Percentiles rank a stretch among this genome's conserved stretches.
These are phyloP conservation scores for Antrodiella citrinella DNA, from an alignment of 768 basidiomycete genomes.

Conservation along the genomic window DNA sequence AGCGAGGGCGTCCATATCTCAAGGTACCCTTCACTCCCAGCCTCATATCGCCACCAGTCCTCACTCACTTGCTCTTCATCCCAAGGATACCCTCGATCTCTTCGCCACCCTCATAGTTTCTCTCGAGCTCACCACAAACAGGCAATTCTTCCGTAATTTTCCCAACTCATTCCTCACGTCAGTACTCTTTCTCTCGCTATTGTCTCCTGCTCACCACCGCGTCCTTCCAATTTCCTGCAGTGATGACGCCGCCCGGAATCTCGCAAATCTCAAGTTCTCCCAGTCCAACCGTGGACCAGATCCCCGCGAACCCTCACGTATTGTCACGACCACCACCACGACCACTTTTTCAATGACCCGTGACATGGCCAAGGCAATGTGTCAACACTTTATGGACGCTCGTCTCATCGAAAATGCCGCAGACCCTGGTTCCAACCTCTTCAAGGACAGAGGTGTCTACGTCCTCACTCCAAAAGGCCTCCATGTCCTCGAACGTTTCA, in stretches of 20 bases:
- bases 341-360: constrained; percentile 99
- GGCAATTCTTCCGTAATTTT: constrained; percentile 94
- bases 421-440: constrained; percentile 79
- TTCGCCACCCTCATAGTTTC: constrained; percentile 96
- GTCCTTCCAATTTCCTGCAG: constrained; percentile 32
- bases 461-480: constrained; percentile 95
- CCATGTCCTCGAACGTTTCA: constrained; percentile 98
- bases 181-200: constrained; percentile 26
- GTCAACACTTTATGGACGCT: constrained; percentile 99
- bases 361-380: constrained; percentile 99
- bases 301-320: constrained; percentile 94
- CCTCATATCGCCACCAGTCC: constrained; percentile 1
- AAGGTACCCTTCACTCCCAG: constrained; percentile 47
- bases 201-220: constrained; percentile 9
- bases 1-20: constrained; percentile 88
- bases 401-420: constrained; percentile 95
- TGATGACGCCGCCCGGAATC: constrained; percentile 89
- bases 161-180: constrained; percentile 94
- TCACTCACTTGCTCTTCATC: background rate
- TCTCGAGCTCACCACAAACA: constrained; percentile 78
- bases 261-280: constrained; percentile 95
- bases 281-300: constrained; percentile 98
- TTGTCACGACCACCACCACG: constrained; percentile 98
- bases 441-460: constrained; percentile 98
- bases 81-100: constrained; percentile 93